Evolutionary conservation across 2,329 filamentous ascomycete species (phyloP), one percentile per base, ranked within the genome.

Genomic region (Dothideomycetes sp.): DNA sequence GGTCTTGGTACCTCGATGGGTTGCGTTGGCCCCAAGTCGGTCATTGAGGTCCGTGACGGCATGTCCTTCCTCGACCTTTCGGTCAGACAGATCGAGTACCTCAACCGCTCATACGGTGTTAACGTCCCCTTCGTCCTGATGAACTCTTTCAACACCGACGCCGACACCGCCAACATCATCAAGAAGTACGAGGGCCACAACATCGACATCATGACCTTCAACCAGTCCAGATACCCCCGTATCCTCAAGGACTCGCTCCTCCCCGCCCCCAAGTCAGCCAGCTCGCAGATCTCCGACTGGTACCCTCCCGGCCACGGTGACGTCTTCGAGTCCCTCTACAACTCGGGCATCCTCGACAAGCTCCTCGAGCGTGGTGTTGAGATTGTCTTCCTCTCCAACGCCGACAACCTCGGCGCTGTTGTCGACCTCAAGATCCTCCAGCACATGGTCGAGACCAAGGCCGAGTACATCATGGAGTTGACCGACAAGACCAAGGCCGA

Each of bases 171-270:
- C 49, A 87, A 86, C 68, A 98, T 98, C 69, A 98, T 98, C 74
- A 98, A 98, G 80, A 98, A 98, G 75, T 98, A 96, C 70, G 89
- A 98, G 73, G 91, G 91, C 50, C 91, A 98, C 78, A 95, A 95
- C 64, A 93, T 98, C 60, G 91, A 98, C 63, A 96, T 98, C 64
- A 75, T 96, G 64, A 96, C 91, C 63, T 98, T 98, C 81, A 98
- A 98, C 76, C 91, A 98, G 72, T 98, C 91, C 50, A 79, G 88
- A 57, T 98, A 96, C 74, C 91, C 91, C 53, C 84, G 91, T 75
- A 85, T 98, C 62, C 80, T 88, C 69, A 96, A 95, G 78, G 91
- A 98, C 71, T 98, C 91, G 31, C 80, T 95, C 41, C 84, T 98
- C 37, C 91, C 91, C 27, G 91, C 89, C 23, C 87, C 91, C 60